Base-by-base conservation (phyloP, 2,329 filamentous ascomycete genomes). In the Didymella segeticola region DNA sequence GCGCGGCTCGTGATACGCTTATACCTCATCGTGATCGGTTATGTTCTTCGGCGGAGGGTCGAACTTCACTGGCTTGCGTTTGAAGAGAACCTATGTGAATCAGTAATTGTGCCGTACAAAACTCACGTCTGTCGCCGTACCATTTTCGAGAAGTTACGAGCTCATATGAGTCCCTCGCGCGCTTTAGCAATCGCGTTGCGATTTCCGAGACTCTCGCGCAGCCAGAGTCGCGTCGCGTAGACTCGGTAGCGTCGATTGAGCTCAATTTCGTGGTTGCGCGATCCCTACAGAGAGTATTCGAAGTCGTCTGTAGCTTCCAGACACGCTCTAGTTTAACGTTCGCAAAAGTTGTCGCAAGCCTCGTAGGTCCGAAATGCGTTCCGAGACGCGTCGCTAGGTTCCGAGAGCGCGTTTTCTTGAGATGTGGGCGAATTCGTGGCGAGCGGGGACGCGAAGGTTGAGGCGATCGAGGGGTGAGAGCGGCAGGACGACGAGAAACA, bases 21-120 rank as follows among this genome's bases (percentile, higher is more conserved):
- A 66, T 82, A 93, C 93, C 84, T 98, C 92, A 65, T 85, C 83
- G 68, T 90, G 86, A 62, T 96, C 91, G 80, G 95, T 87, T 64
- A 92, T 83, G 62, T 93, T 85, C 46, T 84, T 80, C 19, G 89
- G 89, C 41, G 83, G 82, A 43, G 89, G 83, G 63, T 93, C 80
- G 73, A 91, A 89, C 78, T 90, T 87, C 71, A 98, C 92, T 52
- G 93, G 93, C 78, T 98, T 98, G 69, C 95, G 87, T 80, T 98
- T 98, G 78, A 90, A 97, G 61, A 96, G 84, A 66, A 99, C 93
- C 93, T 98, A 71, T 43, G 47, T 20, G 9, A 43, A 53, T 74
- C 48, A 75, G 66, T 26, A 10, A 19, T 26, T 8, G 8, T 14
- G 47, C 20, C 4, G 10, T 5, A 7, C 11, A 23, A 22, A 12